Base-by-base conservation (phyloP, 148 eudicot species). In the Camellia lanceoleosa region DNA sequence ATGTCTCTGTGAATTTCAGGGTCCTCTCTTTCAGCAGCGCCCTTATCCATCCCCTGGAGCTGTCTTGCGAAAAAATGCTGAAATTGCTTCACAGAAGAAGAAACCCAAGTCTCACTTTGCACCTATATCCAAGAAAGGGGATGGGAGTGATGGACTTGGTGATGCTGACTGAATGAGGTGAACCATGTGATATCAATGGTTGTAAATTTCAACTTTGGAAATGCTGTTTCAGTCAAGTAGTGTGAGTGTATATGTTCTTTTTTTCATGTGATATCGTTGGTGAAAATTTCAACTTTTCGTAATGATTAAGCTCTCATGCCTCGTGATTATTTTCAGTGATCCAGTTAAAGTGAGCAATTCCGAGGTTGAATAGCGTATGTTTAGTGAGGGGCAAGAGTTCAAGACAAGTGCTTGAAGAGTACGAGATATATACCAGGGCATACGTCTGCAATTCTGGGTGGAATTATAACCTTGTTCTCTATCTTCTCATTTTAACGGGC, bases 21-120 rank as follows among this genome's bases (percentile, higher is more conserved):
- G 98, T 63, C 98, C 98, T 79, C 98, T 95, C 64, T 95, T 95
- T 82, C 99, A 95, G 86, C 99, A 95, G 84, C 97, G 99, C 64
- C 99, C 99, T 14, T 95, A 95, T 82, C 99, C 99, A 9, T 95
- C 99, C 52, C 99, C 99, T 30, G 99, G 99, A 73, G 99, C 99
- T 54, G 99, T 95, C 49, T 72, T 95, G 70, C 87, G 99, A 38
- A 95, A 89, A 88, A 95, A 95, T 82, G 98, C 98, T 8, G 98
- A 95, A 82, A 82, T 93, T 54, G 93, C 98, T 79, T 88, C 97
- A 7, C 87, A 80, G 79, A 95, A 86, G 91, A 95, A 95, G 88
- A 93, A 91, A 84, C 90, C 93, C 1, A 87, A 86, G 51, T 92
- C 99, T 67, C 75, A 89, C 59, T 93, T 83, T 81, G 84, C 89